Evolutionary conservation across 2,329 filamentous ascomycete genomes (phyloP), one percentile per base, ranked within the genome.

Genomic region (Microcyclospora pomicola): DNA sequence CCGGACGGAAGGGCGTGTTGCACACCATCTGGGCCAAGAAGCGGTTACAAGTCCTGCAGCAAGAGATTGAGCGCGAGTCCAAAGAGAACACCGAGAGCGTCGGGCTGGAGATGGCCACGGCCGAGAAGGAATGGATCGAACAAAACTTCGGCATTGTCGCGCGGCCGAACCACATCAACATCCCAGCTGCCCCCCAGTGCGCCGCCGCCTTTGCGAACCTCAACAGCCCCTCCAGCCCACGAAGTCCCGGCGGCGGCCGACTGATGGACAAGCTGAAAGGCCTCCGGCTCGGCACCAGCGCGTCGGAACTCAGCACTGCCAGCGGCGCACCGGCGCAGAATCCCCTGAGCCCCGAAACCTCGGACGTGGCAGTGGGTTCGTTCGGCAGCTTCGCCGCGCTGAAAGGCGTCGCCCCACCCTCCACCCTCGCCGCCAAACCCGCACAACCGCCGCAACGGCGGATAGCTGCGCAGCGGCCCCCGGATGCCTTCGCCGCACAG

Each of bases 11-110:
- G 45, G 86, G 86, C 2, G 83, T 93, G 2, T 62, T 94, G 42
- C 87, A 93, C 55, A 93, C 84, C 2, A 76, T 88, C 41, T 95
- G 87, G 85, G 87, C 83, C 13, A 86, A 86, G 66, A 80, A 82
- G 58, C 70, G 86, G 31, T 64, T 94, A 15, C 74, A 76, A 27
- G 77, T 82, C 44, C 65, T 94, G 34, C 75, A 85, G 36, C 69
- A 69, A 41, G 86, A 94, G 64, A 88, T 93, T 49, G 74, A 72
- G 9, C 65, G 66, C 6, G 86, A 93, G 63, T 72, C 80, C 54
- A 71, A 71, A 49, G 66, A 69, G 45, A 93, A 92, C 54, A 71
- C 72, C 10, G 86, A 94, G 62, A 82, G 86, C 14, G 74, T 94
- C 13, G 86, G 82, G 2, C 63, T 92, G 39, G 76, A 84, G 54